A percentile compares a stretch with the other conserved stretches of the same genome.
These are phyloP conservation scores for Iris macrosiphon DNA, from an alignment of 106 monocot species.

Conservation along the genomic window DNA sequence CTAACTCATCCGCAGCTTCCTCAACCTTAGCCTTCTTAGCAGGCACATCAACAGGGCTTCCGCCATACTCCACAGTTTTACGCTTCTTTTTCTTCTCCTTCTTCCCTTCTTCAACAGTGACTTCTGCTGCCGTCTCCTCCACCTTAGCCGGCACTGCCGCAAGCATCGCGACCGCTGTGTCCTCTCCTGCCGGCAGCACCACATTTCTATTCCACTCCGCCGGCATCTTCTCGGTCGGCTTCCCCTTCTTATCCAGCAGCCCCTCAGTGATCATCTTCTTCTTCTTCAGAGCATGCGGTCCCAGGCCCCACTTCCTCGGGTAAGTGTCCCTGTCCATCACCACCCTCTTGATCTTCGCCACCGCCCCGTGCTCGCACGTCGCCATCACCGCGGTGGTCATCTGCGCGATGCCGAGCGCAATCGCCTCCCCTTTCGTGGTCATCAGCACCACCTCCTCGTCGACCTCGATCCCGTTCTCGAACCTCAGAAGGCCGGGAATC, in stretches of 20 bases:
- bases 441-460: slow-evolving; percentile 91
- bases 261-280: slow-evolving; percentile 86
- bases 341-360: slow-evolving; percentile 84
- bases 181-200: slow-evolving; percentile 60
- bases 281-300: slow-evolving; percentile 81
- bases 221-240: slow-evolving; percentile 90
- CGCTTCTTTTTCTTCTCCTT: slow-evolving; percentile 39
- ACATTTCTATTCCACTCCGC: slow-evolving; percentile 80
- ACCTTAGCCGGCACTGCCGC: slow-evolving; percentile 34
- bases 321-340: slow-evolving; percentile 96
- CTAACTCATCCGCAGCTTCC: slow-evolving; percentile 6
- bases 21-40: slow-evolving; percentile 56
- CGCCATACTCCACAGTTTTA: slow-evolving; percentile 34
- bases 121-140: slow-evolving; percentile 7
- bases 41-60: slow-evolving; percentile 5
- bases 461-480: slow-evolving; percentile 85
- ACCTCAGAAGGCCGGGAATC: slow-evolving; percentile 84
- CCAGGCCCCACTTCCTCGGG: slow-evolving; percentile 92
- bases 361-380: slow-evolving; percentile 85
- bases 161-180: slow-evolving; percentile 46
- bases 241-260: slow-evolving; percentile 84
- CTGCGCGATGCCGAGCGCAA: slow-evolving; percentile 84
- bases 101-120: slow-evolving; percentile 10
- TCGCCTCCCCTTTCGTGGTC: slow-evolving; percentile 92
- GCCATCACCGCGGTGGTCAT: slow-evolving; percentile 97